Evolutionary conservation across 179 eudicot species (phyloP).

Genomic region (Pouteria campechiana): DNA sequence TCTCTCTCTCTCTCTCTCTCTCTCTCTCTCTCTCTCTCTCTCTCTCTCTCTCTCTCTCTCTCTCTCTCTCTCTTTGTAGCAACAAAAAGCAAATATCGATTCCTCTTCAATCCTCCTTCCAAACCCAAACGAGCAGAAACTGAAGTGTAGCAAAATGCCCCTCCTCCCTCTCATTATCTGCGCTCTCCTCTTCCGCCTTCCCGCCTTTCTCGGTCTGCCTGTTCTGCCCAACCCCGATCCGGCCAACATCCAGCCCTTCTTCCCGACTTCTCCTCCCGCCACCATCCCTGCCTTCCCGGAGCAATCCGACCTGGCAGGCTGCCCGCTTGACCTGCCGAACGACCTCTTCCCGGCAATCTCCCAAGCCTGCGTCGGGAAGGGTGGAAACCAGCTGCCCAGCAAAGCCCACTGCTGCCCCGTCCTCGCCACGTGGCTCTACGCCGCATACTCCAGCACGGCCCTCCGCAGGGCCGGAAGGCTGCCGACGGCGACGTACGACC

Average conservation of each 20-base stretch:
- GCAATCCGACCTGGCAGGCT: constrained; percentile 50
- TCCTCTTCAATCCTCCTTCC: too few relatives aligned
- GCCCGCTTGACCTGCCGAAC: constrained; percentile 54
- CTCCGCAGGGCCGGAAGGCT: constrained; percentile 8
- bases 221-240: constrained; percentile 35
- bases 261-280: constrained; percentile 24
- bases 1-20: too few relatives aligned
- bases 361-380: constrained; percentile 27
- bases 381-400: constrained; percentile 23
- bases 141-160: too few relatives aligned
- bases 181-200: too few relatives aligned
- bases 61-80: too few relatives aligned
- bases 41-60: too few relatives aligned
- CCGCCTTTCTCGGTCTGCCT: constrained; percentile 10
- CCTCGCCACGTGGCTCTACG: constrained; percentile 75
- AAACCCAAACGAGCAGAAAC: too few relatives aligned
- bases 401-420: constrained; percentile 76
- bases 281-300: constrained; percentile 86
- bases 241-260: constrained; percentile 12
- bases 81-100: too few relatives aligned
- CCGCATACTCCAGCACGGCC: constrained; percentile 54
- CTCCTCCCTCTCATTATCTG: not conserved
- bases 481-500: constrained; percentile 28
- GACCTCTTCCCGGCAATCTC: constrained; percentile 39
- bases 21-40: too few relatives aligned